A percentile compares a stretch with the other conserved stretches of the same genome.
These are phyloP conservation scores for Coprinopsis sp. DNA, from an alignment of 768 basidiomycete species.

Conservation along the genomic window DNA sequence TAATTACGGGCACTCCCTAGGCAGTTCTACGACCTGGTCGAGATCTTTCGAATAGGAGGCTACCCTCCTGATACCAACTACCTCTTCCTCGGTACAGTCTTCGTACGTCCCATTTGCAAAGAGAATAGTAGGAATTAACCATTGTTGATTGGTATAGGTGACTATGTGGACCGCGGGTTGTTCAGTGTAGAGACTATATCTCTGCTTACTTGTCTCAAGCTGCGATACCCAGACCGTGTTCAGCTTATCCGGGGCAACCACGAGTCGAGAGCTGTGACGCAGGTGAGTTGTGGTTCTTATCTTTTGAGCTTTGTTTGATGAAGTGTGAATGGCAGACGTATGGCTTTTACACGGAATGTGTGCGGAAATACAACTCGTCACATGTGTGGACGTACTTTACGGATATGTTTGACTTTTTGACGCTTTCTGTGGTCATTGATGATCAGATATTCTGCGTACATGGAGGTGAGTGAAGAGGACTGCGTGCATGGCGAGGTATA, in stretches of 20 bases:
- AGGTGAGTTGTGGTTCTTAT: too few species aligned
- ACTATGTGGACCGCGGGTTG: slow-evolving; percentile 96
- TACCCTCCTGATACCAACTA: slow-evolving; percentile 97
- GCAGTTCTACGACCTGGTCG: slow-evolving; percentile 98
- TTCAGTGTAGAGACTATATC: slow-evolving; percentile 99
- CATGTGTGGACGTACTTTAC: slow-evolving; percentile 99
- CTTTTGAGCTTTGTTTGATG: too few species aligned
- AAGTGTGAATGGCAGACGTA: slow-evolving; percentile 79
- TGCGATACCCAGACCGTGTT: slow-evolving; percentile 94
- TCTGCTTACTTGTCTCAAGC: slow-evolving; percentile 91
- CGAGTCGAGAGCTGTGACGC: slow-evolving; percentile 95
- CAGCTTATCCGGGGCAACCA: slow-evolving; percentile 98
- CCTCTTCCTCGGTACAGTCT: slow-evolving; percentile 83
- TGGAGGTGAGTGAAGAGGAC: slow-evolving; percentile 60
- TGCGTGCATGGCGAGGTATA: slow-evolving; percentile 7
- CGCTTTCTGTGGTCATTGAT: slow-evolving; percentile 96
- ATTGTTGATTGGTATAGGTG: slow-evolving; percentile 53
- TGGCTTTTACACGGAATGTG: slow-evolving; percentile 98
- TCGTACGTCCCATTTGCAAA: background rate
- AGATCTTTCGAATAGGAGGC: slow-evolving; percentile 98
- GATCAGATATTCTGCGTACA: slow-evolving; percentile 99
- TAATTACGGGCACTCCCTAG: slow-evolving; percentile 49
- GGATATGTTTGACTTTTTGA: slow-evolving; percentile 99
- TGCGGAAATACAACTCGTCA: slow-evolving; percentile 93
- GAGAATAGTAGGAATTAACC: background rate